Conservation (phyloP, 257 asterid species). For the Fraxinus anomala region DNA sequence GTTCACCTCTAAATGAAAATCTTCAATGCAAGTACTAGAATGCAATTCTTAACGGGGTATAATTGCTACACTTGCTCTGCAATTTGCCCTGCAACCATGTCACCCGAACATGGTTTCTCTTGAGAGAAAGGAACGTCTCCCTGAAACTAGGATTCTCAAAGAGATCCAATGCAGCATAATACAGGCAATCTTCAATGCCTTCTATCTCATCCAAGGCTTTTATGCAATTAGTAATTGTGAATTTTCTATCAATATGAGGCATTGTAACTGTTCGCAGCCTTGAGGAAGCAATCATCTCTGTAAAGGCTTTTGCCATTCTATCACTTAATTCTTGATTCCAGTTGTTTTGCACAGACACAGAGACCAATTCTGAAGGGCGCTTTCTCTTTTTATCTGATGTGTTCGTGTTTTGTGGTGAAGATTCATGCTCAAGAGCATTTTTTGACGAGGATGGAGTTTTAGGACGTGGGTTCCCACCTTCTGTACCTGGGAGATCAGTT, state of each 20-base stretch:
- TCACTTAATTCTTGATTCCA: slow-evolving; percentile 51
- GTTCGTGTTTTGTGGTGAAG: slow-evolving; percentile 42
- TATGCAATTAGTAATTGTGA: slow-evolving; percentile 68
- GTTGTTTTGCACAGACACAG: slow-evolving; percentile 43
- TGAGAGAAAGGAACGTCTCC: slow-evolving; percentile 71
- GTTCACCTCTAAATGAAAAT: background rate
- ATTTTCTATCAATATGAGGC: slow-evolving; percentile 48
- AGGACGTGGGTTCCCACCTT: slow-evolving; percentile 43
- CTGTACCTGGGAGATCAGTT: slow-evolving; percentile 39
- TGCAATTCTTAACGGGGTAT: slow-evolving; percentile 31
- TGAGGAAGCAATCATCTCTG: slow-evolving; percentile 67
- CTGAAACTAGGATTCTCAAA: slow-evolving; percentile 67
- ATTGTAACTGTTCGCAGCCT: slow-evolving; percentile 39
- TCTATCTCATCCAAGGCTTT: slow-evolving; percentile 77
- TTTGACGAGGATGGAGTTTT: slow-evolving; percentile 49
- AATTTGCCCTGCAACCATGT: slow-evolving; percentile 80
- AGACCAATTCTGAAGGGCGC: slow-evolving; percentile 51
- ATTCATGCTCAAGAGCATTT: slow-evolving; percentile 39
- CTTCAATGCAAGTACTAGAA: background rate
- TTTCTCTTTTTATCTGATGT: slow-evolving; percentile 68
- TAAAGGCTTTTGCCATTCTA: slow-evolving; percentile 60
- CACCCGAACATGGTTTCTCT: slow-evolving; percentile 44
- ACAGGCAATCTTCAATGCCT: slow-evolving; percentile 65
- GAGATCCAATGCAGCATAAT: slow-evolving; percentile 74
- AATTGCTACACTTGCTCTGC: slow-evolving; percentile 61